Evolutionary conservation across 352 stramenopile species (phyloP).

Genomic region (Thraustochytrium sp.): DNA sequence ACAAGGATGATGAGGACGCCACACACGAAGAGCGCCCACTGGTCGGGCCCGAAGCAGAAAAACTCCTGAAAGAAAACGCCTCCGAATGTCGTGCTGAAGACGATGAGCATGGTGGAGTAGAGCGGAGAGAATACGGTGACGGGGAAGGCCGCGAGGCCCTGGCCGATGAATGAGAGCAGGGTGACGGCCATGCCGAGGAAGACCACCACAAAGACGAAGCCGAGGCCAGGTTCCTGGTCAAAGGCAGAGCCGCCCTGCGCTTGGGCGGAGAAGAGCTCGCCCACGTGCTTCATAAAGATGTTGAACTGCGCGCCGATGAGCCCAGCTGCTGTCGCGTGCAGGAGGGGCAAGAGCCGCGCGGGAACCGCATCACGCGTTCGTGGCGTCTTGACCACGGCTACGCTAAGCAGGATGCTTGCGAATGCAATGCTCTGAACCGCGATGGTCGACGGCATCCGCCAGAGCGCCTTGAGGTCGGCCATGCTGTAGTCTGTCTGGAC

Average conservation of each 20-base stretch:
- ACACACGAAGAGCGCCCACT: not conserved
- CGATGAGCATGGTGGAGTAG: not conserved
- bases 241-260: not conserved
- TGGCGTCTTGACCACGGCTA: not conserved
- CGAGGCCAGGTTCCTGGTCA: not conserved
- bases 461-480: not conserved
- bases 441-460: not conserved
- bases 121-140: not conserved
- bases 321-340: not conserved
- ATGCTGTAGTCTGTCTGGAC: not conserved
- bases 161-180: not conserved
- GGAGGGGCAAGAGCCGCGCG: not conserved
- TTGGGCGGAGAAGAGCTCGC: not conserved
- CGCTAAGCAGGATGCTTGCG: not conserved
- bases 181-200: not conserved
- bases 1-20: not conserved
- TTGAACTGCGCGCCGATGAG: not conserved
- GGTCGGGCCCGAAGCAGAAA: not conserved
- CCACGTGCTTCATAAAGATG: not conserved
- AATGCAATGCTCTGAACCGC: not conserved
- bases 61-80: not conserved
- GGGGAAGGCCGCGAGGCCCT: not conserved
- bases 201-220: not conserved
- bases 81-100: not conserved
- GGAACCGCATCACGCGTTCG: not conserved